Conservation (phyloP, 2,329 filamentous ascomycete genomes). For the Fusarium pilosicola region DNA sequence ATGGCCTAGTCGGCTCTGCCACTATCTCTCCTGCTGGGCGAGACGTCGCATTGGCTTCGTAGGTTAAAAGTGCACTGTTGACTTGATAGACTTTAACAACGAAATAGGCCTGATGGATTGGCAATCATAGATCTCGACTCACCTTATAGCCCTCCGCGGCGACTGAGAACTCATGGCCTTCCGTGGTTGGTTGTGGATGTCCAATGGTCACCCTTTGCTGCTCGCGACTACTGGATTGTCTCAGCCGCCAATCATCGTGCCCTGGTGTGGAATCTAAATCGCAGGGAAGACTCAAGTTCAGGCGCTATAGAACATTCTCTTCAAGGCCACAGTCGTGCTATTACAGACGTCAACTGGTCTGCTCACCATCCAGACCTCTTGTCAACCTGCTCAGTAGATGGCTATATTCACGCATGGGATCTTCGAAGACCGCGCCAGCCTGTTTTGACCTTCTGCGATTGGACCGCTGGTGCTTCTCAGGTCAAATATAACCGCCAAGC, state of each 20-base stretch:
- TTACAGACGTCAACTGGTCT: slow-evolving; percentile 96
- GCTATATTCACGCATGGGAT: slow-evolving; percentile 94
- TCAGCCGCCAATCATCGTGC: slow-evolving; percentile 96
- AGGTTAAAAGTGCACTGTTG: slow-evolving; percentile 45
- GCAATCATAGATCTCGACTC: slow-evolving; percentile 93
- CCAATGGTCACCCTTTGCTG: slow-evolving; percentile 95
- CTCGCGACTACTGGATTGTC: slow-evolving; percentile 90
- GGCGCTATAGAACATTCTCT: slow-evolving; percentile 86
- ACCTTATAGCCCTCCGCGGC: slow-evolving; percentile 85
- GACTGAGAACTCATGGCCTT: slow-evolving; percentile 81
- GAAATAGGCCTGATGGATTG: slow-evolving; percentile 77
- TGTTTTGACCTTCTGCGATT: slow-evolving; percentile 86
- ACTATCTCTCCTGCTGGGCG: slow-evolving; percentile 92
- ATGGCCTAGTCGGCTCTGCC: slow-evolving; percentile 84
- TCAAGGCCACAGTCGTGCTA: slow-evolving; percentile 84
- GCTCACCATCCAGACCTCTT: slow-evolving; percentile 90
- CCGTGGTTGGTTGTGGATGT: slow-evolving; percentile 97
- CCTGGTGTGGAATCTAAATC: slow-evolving; percentile 90
- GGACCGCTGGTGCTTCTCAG: slow-evolving; percentile 92
- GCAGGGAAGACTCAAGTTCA: slow-evolving; percentile 75
- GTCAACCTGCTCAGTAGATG: slow-evolving; percentile 91
- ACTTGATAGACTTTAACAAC: not conserved
- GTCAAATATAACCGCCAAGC: slow-evolving; percentile 95
- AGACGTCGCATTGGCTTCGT: slow-evolving; percentile 89
- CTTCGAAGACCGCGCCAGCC: slow-evolving; percentile 78